Evolutionary conservation across 2,329 filamentous ascomycete species (phyloP), one percentile per base, ranked within the genome.

Genomic region (Paradendryphiella salina): DNA sequence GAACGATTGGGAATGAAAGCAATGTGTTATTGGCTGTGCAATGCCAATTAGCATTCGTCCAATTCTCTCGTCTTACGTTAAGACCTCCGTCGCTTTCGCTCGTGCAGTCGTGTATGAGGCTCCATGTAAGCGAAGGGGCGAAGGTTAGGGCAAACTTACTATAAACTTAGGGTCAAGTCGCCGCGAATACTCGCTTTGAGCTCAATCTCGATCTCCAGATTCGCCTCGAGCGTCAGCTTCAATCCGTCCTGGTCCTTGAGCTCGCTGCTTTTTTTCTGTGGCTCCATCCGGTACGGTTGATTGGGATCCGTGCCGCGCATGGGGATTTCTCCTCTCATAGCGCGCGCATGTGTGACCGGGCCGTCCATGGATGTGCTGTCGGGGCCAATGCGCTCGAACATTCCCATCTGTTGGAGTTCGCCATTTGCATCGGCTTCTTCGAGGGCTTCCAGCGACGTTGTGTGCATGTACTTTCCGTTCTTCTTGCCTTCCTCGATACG

Each of bases 151-250:
- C 33, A 2, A n/a, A 85, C 84, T 79, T 81, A 90, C 87, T 88
- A 83, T 66, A 94, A 79, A 58, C 85, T 87, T 59, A 94, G 74
- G 28, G 89, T 91, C 58, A 95, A 75, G 76, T 95, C 90, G 67
- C 90, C 90, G 64, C 91, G 85, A 59, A 94, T 91, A 73, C 87
- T 86, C 15, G 89, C 89, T 79, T 94, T 94, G 54, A 94, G 80
- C 64, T 90, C 87, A 55, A 94, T 89, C 73, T 94, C 89, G 41
- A 94, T 81, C 60, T 94, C 89, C 50, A 94, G 78, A 73, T 92
- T 91, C 47, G 90, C 76, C 68, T 92, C 89, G 17, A 94, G 76
- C 31, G 85, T 82, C 67, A 92, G 73, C 70, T 85, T 85, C 67
- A 90, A 73, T 32, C 88, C 87, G 64, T 90, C 86, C 52, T 82